Evolutionary conservation across 2,329 filamentous ascomycete genomes (phyloP).

Genomic region (Akanthomyces dipterigenus): DNA sequence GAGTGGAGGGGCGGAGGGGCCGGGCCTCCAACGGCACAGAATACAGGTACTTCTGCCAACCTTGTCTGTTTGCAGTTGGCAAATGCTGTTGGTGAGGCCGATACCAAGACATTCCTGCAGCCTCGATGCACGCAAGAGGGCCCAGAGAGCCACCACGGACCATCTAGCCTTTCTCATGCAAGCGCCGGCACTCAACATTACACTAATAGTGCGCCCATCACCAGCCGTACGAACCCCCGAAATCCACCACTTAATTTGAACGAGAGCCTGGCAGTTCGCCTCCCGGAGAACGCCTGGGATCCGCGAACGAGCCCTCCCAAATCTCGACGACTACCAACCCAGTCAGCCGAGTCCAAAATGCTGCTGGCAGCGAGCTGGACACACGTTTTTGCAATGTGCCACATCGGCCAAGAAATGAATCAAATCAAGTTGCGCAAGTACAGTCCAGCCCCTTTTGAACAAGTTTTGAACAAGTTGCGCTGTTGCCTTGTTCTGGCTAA

Average conservation of each 20-base stretch:
- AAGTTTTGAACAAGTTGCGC: background rate
- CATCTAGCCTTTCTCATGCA: background rate
- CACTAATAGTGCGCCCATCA: background rate
- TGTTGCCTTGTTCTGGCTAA: background rate
- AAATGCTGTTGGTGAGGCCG: slow-evolving; percentile 5
- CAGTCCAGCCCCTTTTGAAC: too few relatives aligned
- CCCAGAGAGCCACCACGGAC: background rate
- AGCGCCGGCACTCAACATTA: background rate
- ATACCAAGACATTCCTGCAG: slow-evolving; percentile 2
- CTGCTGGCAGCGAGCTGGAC: background rate
- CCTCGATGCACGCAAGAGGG: slow-evolving; percentile 5
- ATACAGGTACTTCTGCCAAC: background rate
- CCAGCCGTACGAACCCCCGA: background rate
- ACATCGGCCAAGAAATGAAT: background rate
- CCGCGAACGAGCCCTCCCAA: background rate
- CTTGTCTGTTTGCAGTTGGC: background rate
- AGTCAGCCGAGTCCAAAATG: background rate
- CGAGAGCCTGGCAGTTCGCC: background rate
- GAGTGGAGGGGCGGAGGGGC: slow-evolving; percentile 1
- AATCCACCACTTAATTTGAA: background rate
- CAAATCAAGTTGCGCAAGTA: background rate
- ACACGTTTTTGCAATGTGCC: background rate
- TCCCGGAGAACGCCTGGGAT: background rate
- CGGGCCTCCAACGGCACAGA: slow-evolving; percentile 7
- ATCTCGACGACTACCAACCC: background rate